These are phyloP conservation scores for Mucor saturninus DNA, from an alignment of 371 early-diverging fungal genomes.

Conservation along the genomic window DNA sequence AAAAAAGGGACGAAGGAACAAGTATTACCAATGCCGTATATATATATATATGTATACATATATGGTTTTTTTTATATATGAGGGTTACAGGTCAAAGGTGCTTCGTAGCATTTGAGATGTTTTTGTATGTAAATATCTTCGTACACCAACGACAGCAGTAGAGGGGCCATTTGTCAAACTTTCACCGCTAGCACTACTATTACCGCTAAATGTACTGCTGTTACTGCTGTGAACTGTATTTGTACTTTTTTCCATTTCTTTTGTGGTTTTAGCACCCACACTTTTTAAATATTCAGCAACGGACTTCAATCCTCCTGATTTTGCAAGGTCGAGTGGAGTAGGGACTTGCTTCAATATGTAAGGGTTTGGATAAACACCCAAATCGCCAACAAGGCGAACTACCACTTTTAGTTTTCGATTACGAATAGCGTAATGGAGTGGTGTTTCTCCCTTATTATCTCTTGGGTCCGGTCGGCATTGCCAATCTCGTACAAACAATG, in stretches of 20 bases:
- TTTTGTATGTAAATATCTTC: slow-evolving; percentile 27
- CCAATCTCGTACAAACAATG: slow-evolving; percentile 34
- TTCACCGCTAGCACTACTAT: slow-evolving; percentile 16
- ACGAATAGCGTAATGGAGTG: slow-evolving; percentile 50
- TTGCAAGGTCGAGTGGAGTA: slow-evolving; percentile 49
- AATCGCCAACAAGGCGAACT: slow-evolving; percentile 32
- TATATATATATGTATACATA: neutral
- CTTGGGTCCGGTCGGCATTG: slow-evolving; percentile 21
- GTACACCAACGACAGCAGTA: slow-evolving; percentile 13
- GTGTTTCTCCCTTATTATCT: slow-evolving; percentile 47
- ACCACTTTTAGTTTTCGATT: slow-evolving; percentile 34
- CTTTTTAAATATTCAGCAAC: slow-evolving; percentile 35
- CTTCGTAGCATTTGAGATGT: slow-evolving; percentile 27
- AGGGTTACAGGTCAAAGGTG: slow-evolving; percentile 15
- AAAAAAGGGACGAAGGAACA: slow-evolving; percentile 1
- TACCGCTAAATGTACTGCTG: slow-evolving; percentile 22
- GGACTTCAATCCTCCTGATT: slow-evolving; percentile 30
- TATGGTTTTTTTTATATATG: neutral
- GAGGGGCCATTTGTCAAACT: neutral
- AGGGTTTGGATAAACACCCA: slow-evolving; percentile 45
- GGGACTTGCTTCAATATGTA: slow-evolving; percentile 39
- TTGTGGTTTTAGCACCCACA: slow-evolving; percentile 43
- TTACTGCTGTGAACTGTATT: slow-evolving; percentile 11
- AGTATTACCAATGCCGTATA: neutral
- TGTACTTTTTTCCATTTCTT: slow-evolving; percentile 42